Base-by-base conservation (phyloP, 306 rosid species). In the Castanopsis chinensis region DNA sequence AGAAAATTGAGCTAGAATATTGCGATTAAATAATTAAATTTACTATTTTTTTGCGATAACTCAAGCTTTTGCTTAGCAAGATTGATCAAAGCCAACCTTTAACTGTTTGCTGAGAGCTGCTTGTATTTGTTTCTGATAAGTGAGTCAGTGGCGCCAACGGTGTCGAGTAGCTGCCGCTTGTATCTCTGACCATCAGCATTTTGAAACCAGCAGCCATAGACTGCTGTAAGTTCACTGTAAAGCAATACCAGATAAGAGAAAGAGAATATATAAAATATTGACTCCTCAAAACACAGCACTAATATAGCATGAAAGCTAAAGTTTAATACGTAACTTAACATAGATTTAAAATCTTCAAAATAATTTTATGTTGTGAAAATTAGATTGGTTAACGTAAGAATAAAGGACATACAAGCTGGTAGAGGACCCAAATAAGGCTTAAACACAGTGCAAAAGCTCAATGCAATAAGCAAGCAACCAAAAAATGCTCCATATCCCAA, bases 401-500 rank as follows among this genome's bases (percentile, higher is more conserved):
- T 32, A 3, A 49, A 77, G 84, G 17, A 87, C 97, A 87, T 86
- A 92, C 98, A 84, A 80, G 49, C 79, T 74, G 89, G 91, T 67
- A 87, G 76, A 70, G 90, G 88, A 76, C 86, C 85, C 85, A 89
- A 80, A 77, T 84, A 84, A 79, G 98, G 94, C 81, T 82, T 91
- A 72, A 94, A 79, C 73, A 92, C 83, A 10, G 90, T 88, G 87
- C 92, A 92, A 67, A 92, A 82, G 74, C 88, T 86, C 72, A 94
- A 80, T 77, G 83, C 67, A 18, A 87, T 21, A 3, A 92, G 64
- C 68, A 90, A 84, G 89, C 86, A 88, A 73, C 87, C 87, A 69
- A 90, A 17, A 78, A 91, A 78, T 43, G 97, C 98, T 86, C 92
- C 97, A 87, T 87, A 89, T 80, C 91, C 86, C 33, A 94, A 75